Conservation (phyloP, 2,329 filamentous ascomycete genomes). For the Juglanconis sp. region DNA sequence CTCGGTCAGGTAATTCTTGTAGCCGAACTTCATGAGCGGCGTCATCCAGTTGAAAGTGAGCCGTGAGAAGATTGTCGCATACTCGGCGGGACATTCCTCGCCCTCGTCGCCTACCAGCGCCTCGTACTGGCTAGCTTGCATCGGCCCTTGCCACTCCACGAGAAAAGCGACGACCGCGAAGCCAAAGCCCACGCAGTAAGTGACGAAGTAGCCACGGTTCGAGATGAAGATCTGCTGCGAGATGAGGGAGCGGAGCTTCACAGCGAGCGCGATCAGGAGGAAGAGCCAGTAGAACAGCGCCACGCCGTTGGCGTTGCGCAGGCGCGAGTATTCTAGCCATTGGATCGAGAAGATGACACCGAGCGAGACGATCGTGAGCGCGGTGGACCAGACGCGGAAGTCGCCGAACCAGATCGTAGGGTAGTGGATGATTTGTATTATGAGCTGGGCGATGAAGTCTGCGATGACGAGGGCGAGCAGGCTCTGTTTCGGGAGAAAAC, state of each 20-base stretch:
- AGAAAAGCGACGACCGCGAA: constrained; percentile 69
- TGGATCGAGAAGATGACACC: constrained; percentile 74
- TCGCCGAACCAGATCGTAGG: constrained; percentile 71
- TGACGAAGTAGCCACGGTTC: constrained; percentile 71
- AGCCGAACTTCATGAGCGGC: constrained; percentile 92
- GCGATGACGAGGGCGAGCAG: constrained; percentile 66
- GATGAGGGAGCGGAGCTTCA: constrained; percentile 84
- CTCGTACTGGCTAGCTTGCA: constrained; percentile 62
- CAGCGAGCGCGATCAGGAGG: constrained; percentile 70
- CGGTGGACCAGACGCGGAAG: constrained; percentile 81
- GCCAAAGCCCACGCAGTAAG: constrained; percentile 70
- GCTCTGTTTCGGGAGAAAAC: constrained; percentile 29
- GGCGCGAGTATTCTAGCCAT: constrained; percentile 80
- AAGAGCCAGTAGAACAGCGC: constrained; percentile 92
- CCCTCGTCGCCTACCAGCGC: constrained; percentile 53
- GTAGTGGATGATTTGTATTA: constrained; percentile 70
- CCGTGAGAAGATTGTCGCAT: constrained; percentile 88
- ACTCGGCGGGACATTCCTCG: constrained; percentile 70
- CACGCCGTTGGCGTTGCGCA: constrained; percentile 81
- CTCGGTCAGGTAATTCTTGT: constrained; percentile 86
- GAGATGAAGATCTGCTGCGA: constrained; percentile 69
- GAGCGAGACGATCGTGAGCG: constrained; percentile 69
- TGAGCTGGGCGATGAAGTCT: constrained; percentile 69
- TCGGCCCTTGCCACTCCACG: constrained; percentile 85
- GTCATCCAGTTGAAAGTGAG: constrained; percentile 99